Percentiles rank a stretch among this genome's conserved stretches.
Evolutionary conservation across 2,329 filamentous ascomycete species (phyloP).

Genomic region (Xylariales sp.): DNA sequence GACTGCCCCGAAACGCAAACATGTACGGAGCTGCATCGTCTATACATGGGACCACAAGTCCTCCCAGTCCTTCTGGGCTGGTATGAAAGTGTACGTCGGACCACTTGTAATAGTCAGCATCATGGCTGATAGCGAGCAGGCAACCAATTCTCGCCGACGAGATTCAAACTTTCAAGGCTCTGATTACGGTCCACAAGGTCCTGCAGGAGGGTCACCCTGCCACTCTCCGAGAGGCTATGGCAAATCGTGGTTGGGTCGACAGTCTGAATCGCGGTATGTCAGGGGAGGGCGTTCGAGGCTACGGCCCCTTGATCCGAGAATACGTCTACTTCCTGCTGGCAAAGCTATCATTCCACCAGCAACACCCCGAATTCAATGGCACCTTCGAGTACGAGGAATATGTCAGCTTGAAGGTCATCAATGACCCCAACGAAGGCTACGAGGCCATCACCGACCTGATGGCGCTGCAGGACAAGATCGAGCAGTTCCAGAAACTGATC

Average conservation of each 20-base stretch:
- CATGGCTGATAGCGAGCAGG: slow-evolving; percentile 36
- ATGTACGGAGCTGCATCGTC: slow-evolving; percentile 96
- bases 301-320: slow-evolving; percentile 88
- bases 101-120: neutral
- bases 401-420: slow-evolving; percentile 94
- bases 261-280: slow-evolving; percentile 78
- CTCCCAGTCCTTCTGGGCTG: slow-evolving; percentile 90
- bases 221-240: slow-evolving; percentile 81
- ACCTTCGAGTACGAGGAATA: slow-evolving; percentile 99
- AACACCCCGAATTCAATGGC: slow-evolving; percentile 97
- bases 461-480: slow-evolving; percentile 95
- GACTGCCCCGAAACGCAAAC: slow-evolving; percentile 72
- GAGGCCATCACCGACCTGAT: slow-evolving; percentile 97
- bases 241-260: slow-evolving; percentile 86
- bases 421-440: slow-evolving; percentile 95
- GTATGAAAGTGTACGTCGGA: slow-evolving; percentile 86
- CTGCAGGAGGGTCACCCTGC: slow-evolving; percentile 93
- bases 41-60: slow-evolving; percentile 99
- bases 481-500: slow-evolving; percentile 96
- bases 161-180: slow-evolving; percentile 96
- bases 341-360: slow-evolving; percentile 93
- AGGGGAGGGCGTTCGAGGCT: slow-evolving; percentile 83
- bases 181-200: slow-evolving; percentile 97
- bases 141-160: slow-evolving; percentile 98
- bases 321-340: slow-evolving; percentile 94